Base-by-base conservation (phyloP, 2,329 filamentous ascomycete genomes). In the Trichoderma hamatum region DNA sequence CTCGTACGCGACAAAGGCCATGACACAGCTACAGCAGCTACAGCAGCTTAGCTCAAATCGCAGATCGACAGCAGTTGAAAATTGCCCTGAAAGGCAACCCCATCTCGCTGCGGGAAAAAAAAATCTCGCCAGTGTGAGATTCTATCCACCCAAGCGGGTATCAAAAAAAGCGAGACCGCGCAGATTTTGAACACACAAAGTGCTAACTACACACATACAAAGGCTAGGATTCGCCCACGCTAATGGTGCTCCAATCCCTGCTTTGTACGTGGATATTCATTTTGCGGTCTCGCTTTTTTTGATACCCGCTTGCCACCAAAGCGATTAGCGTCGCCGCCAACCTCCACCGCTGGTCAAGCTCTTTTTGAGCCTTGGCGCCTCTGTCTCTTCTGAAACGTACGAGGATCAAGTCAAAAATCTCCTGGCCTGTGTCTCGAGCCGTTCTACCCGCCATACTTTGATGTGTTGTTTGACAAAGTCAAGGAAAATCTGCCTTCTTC, bases 61-160 rank as follows among this genome's bases (percentile, higher is more conserved):
- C 61, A n/a, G n/a, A 16, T 26, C 32, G 16, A 16, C 32, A 54
- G 28, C 14, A 55, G 19, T 2, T 28, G 19, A n/a, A 55, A 55
- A 49, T 49, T 49, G n/a, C 46, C 46, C 46, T 49, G 46, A 49
- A 49, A 4, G 46, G 46, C 19, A 49, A 49, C 34, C 34, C 34
- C 7, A 36, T 36, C 34, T 36, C 13, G 1, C 34, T 36, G 34
- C 13, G n/a, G 51, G 26, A 62, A 34, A 26, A 34, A 34, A 34
- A 34, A 19, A n/a, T 28, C 28, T 46, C 61, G 32, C 32, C 14
- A 30, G 9, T 64, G 49, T 21, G 32, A 54, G 49, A 21, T 39
- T 28, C 16, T 28, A 64, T 30, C 61, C 61, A 55, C 32, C 49
- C n/a, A n/a, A n/a, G n/a, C n/a, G n/a, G n/a, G n/a, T n/a, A n/a